phyloP scores from a whole-genome alignment of 495 filamentous ascomycete genomes.

The Daldinia childiae region DNA sequence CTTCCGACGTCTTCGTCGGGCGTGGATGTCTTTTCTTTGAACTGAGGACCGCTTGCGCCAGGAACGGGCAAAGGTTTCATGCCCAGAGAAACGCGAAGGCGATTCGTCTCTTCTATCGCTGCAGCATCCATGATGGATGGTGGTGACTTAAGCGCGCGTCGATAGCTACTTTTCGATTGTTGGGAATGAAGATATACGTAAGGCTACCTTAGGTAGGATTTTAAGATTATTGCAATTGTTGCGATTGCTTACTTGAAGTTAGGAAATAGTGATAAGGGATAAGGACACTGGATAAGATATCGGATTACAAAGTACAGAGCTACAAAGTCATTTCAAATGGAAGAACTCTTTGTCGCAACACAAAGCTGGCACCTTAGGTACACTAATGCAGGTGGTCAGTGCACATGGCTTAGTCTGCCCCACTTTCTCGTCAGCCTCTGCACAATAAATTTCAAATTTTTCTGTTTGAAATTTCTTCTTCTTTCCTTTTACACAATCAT shows the following conservation, averaged over 20 bases:
- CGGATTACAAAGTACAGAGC: too few species aligned
- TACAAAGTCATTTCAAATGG: not conserved
- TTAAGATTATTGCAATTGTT: not conserved
- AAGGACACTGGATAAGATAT: not conserved
- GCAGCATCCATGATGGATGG: constrained; percentile 75
- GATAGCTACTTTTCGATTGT: not conserved
- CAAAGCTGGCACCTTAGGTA: not conserved
- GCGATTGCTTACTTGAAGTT: not conserved
- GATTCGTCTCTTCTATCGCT: constrained; percentile 93
- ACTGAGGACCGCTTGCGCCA: constrained; percentile 60
- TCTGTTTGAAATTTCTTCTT: constrained; percentile 33
- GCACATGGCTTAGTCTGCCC: constrained; percentile 8
- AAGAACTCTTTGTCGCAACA: not conserved
- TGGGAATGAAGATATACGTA: not conserved
- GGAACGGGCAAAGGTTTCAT: constrained; percentile 91
- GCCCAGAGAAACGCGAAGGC: constrained; percentile 86
- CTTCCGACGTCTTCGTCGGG: constrained; percentile 69
- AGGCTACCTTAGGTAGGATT: not conserved
- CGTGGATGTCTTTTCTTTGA: constrained; percentile 45
- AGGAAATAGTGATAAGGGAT: not conserved
- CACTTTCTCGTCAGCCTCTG: constrained; percentile 21
- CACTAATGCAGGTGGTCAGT: constrained; percentile 16
- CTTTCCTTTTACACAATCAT: constrained; percentile 61
- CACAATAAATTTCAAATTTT: constrained; percentile 44
- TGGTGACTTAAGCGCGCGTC: not conserved